Base-by-base conservation (phyloP, 2,329 filamentous ascomycete species). In the Fusarium xyrophilum region DNA sequence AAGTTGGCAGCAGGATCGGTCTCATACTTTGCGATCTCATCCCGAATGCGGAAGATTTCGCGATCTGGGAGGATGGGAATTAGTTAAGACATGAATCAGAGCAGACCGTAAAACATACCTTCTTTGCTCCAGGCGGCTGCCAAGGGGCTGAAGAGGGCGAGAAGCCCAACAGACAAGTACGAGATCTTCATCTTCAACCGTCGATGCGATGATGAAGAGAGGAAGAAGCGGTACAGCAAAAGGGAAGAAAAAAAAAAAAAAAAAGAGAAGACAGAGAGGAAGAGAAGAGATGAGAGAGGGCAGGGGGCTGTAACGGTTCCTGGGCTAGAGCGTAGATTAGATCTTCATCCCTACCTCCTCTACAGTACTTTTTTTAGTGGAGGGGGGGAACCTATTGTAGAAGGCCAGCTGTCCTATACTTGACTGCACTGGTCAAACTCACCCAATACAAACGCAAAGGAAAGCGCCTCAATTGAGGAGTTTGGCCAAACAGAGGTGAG, bases 21-120 rank as follows among this genome's bases (percentile, higher is more conserved):
- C 79, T 97, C 93, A 79, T 97, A 92, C 69, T 89, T 83, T 44
- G 88, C 81, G 58, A 99, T 87, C 78, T 98, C 96, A 82, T 97
- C 93, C 76, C 91, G 91, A 67, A 99, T 86, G 74, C 93, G 92
- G 84, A 99, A 99, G 82, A 99, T 98, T 82, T 99, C 96, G 77
- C 96, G 93, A 81, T 99, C 96, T 96, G 75, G 30, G 47, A 33
- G 13, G 7, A 21, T 36, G 30, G 53, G 35, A n/a, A 15, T 60
- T 33, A 48, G 67, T 72, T 44, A 63, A 53, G 47, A 42, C 36
- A 43, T 55, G 43, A 51, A 52, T 14, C 40, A 51, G 56, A 44
- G 13, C 7, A 7, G 11, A 25, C 13, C 25, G 33, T 50, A 21
- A 50, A 32, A 78, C 83, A 72, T 80, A 91, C 92, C 92, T 86